A percentile compares a stretch with the other conserved stretches of the same genome.
phyloP scores from a whole-genome alignment of 2,329 filamentous ascomycete species.

The Mycosphaerella sp. region DNA sequence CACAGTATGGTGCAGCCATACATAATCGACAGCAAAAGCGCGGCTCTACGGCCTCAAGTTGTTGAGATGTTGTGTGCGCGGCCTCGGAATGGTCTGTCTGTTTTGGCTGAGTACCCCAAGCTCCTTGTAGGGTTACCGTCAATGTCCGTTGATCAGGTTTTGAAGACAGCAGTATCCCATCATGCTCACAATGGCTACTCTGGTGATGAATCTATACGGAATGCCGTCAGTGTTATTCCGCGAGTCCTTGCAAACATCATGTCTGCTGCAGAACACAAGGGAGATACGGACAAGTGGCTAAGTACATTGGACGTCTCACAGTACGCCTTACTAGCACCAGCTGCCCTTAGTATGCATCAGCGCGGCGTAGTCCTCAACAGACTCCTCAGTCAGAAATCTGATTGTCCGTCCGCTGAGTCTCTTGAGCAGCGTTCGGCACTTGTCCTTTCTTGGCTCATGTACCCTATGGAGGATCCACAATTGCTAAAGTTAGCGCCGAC shows the following conservation, averaged over 20 bases:
- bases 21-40: conserved; percentile 1
- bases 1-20: conserved; percentile 5
- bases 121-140: background rate
- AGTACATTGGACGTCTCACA: background rate
- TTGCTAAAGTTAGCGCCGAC: background rate
- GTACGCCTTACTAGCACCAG: background rate
- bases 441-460: background rate
- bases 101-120: background rate
- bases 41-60: background rate
- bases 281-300: background rate
- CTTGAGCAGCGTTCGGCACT: background rate
- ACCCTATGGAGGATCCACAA: background rate
- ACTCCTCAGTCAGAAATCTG: background rate
- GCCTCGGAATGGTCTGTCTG: background rate
- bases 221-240: background rate
- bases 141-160: background rate
- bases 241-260: background rate
- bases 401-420: background rate
- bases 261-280: background rate
- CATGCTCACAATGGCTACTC: background rate
- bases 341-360: background rate
- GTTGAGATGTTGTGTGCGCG: conserved; percentile 6
- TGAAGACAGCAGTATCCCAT: background rate
- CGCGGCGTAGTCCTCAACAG: background rate
- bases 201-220: background rate